Conservation (phyloP, 176 grass and related monocot genomes). For the Aegilops sharonensis region DNA sequence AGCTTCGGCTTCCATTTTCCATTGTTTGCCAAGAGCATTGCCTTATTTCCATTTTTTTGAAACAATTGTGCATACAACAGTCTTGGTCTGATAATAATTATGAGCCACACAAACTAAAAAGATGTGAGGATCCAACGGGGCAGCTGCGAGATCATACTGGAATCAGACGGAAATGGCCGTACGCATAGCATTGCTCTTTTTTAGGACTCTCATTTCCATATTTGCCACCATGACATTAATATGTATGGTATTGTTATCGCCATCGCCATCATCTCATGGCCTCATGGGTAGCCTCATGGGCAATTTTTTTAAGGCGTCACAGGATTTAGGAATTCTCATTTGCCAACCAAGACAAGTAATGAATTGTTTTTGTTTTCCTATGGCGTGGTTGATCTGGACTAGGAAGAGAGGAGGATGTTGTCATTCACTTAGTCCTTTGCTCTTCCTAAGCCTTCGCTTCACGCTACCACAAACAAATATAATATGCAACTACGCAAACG, state of each 20-base stretch:
- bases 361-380: not conserved
- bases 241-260: not conserved
- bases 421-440: slow-evolving; percentile 20
- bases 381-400: not conserved
- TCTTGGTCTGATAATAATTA: too few relatives aligned
- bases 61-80: too few relatives aligned
- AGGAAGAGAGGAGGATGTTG: slow-evolving; percentile 1
- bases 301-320: not conserved
- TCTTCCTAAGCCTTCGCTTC: slow-evolving; percentile 2
- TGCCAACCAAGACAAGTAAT: not conserved
- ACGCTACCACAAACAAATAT: not conserved
- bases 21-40: not conserved
- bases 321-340: not conserved
- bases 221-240: not conserved
- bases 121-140: too few relatives aligned
- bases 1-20: not conserved
- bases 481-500: not conserved
- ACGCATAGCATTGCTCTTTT: not conserved
- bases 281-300: not conserved
- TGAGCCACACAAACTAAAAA: too few relatives aligned
- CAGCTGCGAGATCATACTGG: too few relatives aligned
- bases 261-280: slow-evolving; percentile 6
- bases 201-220: not conserved
- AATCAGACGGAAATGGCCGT: too few relatives aligned
- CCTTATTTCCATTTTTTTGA: too few relatives aligned